Evolutionary conservation across 2,329 filamentous ascomycete genomes (phyloP), one percentile per base, ranked within the genome.

Genomic region (Colletotrichum filicis): DNA sequence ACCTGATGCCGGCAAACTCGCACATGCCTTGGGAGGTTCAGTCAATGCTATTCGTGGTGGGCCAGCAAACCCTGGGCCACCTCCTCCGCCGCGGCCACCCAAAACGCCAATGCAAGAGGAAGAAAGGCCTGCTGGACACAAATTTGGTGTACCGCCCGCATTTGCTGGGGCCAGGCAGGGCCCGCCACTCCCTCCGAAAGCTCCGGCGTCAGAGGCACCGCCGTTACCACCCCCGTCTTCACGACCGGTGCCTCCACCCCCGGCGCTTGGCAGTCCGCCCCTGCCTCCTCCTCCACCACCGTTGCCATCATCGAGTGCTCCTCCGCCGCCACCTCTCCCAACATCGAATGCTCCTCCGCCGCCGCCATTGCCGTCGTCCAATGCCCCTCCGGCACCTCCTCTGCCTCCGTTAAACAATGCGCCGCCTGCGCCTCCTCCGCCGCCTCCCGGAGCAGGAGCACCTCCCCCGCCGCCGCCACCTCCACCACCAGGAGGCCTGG

Each of bases 1-100:
- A 73, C 91, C 94, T 68, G 95, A 98, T 81, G 97, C 97, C 71
- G 97, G 97, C 49, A 97, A 94, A 82, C 97, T 91, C 79, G 95
- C 93, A 4, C 87, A 92, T 83, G 85, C 79, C 82, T 55, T 85
- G 76, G 79, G 83, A 80, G 16, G 79, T 77, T 68, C 87, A 7
- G 61, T 73, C 86, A 11, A 86, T 86, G 61, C 67, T 26, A 61
- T 74, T 26, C 71, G 71, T 9, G 71, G 71, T 9, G 71, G 71
- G 28, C 60, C 60, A 11, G 66, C 68, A 53, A 75, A 72, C 52
- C 86, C 91, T 35, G 92, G 89, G 1, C 92, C 92, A 32, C 90
- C 91, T 28, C 92, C 92, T 49, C 92, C 92, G 12, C 92, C 91
- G 16, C 85, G 91, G 71, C 93, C 93, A 12, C 89, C 92, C 4